A percentile compares a stretch with the other conserved stretches of the same genome.
These are phyloP conservation scores for Clitopilus hobsonii DNA, from an alignment of 768 basidiomycete genomes.

Conservation along the genomic window DNA sequence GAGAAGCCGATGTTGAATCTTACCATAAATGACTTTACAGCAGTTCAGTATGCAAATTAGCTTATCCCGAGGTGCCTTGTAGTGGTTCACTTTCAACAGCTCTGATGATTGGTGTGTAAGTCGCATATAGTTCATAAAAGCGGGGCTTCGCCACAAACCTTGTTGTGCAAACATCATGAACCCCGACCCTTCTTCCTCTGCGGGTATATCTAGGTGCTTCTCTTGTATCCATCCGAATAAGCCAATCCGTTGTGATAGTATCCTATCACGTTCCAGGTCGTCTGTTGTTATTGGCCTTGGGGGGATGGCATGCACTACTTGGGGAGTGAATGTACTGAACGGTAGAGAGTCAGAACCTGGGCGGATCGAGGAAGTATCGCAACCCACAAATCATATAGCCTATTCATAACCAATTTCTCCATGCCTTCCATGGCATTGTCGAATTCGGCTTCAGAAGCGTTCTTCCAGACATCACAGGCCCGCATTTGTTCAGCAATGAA, in stretches of 20 bases:
- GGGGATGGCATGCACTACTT: conserved; percentile 59
- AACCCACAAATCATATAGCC: conserved; percentile 89
- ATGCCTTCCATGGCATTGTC: conserved; percentile 98
- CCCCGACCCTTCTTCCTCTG: conserved; percentile 67
- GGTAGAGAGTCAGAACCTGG: conserved; percentile 4
- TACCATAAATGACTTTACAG: conserved; percentile 99
- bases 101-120: conserved; percentile 40
- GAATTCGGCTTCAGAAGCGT: conserved; percentile 75
- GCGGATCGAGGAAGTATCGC: background rate
- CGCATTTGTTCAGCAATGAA: conserved; percentile 91
- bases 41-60: conserved; percentile 95
- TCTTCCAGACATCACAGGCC: conserved; percentile 77
- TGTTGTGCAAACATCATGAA: conserved; percentile 89
- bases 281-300: conserved; percentile 83
- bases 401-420: conserved; percentile 99
- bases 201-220: conserved; percentile 86
- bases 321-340: conserved; percentile 87
- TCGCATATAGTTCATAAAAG: background rate
- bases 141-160: conserved; percentile 60
- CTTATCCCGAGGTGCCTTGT: conserved; percentile 98
- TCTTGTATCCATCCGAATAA: conserved; percentile 90
- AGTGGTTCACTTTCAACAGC: conserved; percentile 94
- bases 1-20: conserved; percentile 20
- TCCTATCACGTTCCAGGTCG: conserved; percentile 93
- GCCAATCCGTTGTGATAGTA: conserved; percentile 84